Percentiles rank a stretch among this genome's conserved stretches.
These are phyloP conservation scores for Prunella vulgaris DNA, from an alignment of 257 asterid genomes.

Conservation along the genomic window DNA sequence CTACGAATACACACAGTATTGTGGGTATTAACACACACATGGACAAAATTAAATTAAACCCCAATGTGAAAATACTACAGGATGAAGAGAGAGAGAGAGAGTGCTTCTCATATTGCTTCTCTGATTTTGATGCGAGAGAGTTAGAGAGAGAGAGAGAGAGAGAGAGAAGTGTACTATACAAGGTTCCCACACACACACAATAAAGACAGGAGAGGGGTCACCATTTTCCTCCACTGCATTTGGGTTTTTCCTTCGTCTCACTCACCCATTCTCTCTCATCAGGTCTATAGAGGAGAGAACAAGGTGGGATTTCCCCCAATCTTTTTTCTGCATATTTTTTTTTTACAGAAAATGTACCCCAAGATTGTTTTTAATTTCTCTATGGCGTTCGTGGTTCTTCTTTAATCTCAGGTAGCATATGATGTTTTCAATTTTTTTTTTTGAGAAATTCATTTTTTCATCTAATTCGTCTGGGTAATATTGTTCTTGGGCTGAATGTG, in stretches of 20 bases:
- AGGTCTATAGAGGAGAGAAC: slow-evolving; percentile 31
- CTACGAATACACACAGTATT: slow-evolving; percentile 17
- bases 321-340: not conserved
- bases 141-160: slow-evolving; percentile 33
- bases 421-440: not conserved
- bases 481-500: slow-evolving; percentile 14
- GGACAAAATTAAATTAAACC: not conserved
- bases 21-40: not conserved
- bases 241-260: slow-evolving; percentile 27
- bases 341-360: not conserved
- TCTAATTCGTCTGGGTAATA: slow-evolving; percentile 17
- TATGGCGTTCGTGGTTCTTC: too few species aligned
- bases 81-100: slow-evolving; percentile 6
- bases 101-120: slow-evolving; percentile 55
- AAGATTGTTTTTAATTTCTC: not conserved
- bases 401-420: slow-evolving; percentile 9
- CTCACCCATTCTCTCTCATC: slow-evolving; percentile 36
- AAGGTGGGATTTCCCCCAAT: slow-evolving; percentile 34
- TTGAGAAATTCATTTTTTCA: not conserved
- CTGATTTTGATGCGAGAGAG: slow-evolving; percentile 68
- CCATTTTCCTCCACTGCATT: slow-evolving; percentile 31
- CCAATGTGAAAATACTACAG: slow-evolving; percentile 8
- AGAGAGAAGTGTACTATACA: slow-evolving; percentile 41
- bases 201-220: slow-evolving; percentile 36
- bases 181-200: slow-evolving; percentile 36